A percentile compares a stretch with the other conserved stretches of the same genome.
These are phyloP conservation scores for Kalanchoe fedtschenkoi DNA, from an alignment of 164 flowering plant species.

Conservation along the genomic window DNA sequence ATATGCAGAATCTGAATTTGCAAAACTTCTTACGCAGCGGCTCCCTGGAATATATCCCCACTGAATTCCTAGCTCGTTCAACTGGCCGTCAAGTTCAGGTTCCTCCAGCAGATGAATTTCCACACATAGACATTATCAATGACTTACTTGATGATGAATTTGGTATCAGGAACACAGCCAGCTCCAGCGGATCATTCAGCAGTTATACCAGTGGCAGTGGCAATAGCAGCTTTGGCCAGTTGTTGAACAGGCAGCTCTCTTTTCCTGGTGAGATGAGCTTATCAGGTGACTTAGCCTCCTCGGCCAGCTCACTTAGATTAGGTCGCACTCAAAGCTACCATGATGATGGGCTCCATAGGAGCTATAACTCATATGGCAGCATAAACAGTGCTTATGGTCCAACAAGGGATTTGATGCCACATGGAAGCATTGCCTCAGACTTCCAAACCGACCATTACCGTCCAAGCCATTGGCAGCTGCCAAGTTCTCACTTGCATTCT, in stretches of 20 bases:
- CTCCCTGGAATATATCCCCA: conserved; percentile 17
- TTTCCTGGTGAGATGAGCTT: conserved; percentile 40
- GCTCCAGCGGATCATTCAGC: conserved; percentile 16
- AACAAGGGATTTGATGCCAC: conserved; percentile 36
- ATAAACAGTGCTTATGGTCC: conserved; percentile 27
- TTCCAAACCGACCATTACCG: conserved; percentile 54
- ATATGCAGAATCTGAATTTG: conserved; percentile 23
- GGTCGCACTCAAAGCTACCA: conserved; percentile 49
- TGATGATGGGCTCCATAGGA: conserved; percentile 38
- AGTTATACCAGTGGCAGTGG: conserved; percentile 21
- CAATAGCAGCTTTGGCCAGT: conserved; percentile 13
- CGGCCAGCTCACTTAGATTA: conserved; percentile 39
- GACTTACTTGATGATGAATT: conserved; percentile 83
- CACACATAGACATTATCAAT: conserved; percentile 92
- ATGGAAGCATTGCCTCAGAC: conserved; percentile 31
- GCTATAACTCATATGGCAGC: conserved; percentile 28
- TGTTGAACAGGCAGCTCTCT: conserved; percentile 42
- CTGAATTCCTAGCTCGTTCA: conserved; percentile 29
- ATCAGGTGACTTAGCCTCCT: conserved; percentile 27
- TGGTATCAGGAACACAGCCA: conserved; percentile 19
- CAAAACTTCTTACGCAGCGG: conserved; percentile 21
- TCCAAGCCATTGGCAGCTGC: conserved; percentile 57
- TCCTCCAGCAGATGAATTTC: conserved; percentile 61
- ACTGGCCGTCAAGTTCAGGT: conserved; percentile 44
- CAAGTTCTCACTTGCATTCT: conserved; percentile 35